A percentile compares a stretch with the other conserved stretches of the same genome.
Evolutionary conservation across 495 filamentous ascomycete species (phyloP).

Genomic region (Pyrenula massariospora): DNA sequence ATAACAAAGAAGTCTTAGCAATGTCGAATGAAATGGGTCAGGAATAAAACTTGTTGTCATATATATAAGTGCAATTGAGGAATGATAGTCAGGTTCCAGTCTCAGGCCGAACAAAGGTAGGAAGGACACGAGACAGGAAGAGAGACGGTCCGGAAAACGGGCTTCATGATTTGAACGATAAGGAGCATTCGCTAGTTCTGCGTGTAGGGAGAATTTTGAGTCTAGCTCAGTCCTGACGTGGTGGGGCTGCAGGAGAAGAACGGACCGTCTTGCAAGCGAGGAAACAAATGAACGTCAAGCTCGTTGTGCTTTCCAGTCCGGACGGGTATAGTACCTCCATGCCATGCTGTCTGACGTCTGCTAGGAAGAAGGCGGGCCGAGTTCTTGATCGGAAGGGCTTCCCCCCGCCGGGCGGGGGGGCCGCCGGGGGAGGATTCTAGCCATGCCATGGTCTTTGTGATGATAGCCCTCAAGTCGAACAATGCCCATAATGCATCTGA

Average conservation of each 20-base stretch:
- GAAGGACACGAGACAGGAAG: background rate
- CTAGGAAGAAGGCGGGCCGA: background rate
- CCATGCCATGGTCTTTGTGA: background rate
- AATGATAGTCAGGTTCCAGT: background rate
- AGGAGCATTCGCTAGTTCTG: background rate
- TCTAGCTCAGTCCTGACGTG: background rate
- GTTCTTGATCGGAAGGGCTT: background rate
- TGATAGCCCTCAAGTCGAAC: background rate
- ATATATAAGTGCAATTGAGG: background rate
- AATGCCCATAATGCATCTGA: background rate
- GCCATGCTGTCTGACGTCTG: background rate
- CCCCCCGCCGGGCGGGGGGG: too few relatives aligned
- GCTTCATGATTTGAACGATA: background rate
- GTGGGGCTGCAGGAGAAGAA: background rate
- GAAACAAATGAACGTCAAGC: background rate
- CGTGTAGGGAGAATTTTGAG: background rate
- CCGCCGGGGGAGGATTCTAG: background rate
- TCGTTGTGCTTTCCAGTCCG: background rate
- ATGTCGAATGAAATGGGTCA: background rate
- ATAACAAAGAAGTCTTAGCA: background rate
- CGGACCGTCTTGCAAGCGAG: background rate
- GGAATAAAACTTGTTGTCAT: background rate
- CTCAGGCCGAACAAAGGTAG: background rate
- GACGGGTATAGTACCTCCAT: background rate
- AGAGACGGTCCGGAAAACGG: too few relatives aligned